These are phyloP conservation scores for Clonostachys sp. DNA, from an alignment of 2,329 filamentous ascomycete species.

Conservation along the genomic window DNA sequence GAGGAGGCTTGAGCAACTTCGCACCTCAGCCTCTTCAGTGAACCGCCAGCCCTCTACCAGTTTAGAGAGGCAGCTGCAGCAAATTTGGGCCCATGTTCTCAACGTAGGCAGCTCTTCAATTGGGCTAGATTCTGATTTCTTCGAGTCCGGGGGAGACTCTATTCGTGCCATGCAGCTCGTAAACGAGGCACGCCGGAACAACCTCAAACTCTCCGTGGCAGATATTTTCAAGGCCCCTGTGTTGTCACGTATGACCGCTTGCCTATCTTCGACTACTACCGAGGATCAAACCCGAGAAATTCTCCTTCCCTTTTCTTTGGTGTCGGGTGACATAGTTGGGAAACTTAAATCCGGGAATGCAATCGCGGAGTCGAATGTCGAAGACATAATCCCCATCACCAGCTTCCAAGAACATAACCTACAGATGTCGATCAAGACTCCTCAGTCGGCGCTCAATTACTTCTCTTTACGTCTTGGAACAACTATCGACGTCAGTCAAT, in stretches of 20 bases:
- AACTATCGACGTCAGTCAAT: slow-evolving; percentile 5
- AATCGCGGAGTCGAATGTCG: neutral
- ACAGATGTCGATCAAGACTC: too few relatives aligned
- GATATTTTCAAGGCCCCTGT: too few relatives aligned
- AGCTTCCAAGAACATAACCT: slow-evolving; percentile 1
- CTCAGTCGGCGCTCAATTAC: slow-evolving; percentile 3
- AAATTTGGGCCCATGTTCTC: slow-evolving; percentile 29
- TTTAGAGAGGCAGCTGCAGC: slow-evolving; percentile 1
- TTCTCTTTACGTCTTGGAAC: slow-evolving; percentile 6
- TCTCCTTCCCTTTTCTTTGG: too few relatives aligned
- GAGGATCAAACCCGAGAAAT: too few relatives aligned
- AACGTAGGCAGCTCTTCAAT: slow-evolving; percentile 10
- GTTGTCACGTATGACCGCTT: too few relatives aligned
- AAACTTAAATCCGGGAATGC: too few relatives aligned
- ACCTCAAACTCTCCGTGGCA: too few relatives aligned
- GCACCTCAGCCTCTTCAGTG: neutral
- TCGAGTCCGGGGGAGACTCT: slow-evolving; percentile 20
- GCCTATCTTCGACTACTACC: too few relatives aligned
- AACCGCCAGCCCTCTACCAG: slow-evolving; percentile 1
- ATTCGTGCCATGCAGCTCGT: slow-evolving; percentile 13
- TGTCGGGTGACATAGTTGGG: too few relatives aligned
- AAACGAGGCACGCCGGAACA: too few relatives aligned
- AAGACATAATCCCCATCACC: slow-evolving; percentile 1
- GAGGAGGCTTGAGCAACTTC: neutral
- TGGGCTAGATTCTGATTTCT: slow-evolving; percentile 13